Evolutionary conservation across 2,329 filamentous ascomycete species (phyloP).

Genomic region (Exophiala sideris): DNA sequence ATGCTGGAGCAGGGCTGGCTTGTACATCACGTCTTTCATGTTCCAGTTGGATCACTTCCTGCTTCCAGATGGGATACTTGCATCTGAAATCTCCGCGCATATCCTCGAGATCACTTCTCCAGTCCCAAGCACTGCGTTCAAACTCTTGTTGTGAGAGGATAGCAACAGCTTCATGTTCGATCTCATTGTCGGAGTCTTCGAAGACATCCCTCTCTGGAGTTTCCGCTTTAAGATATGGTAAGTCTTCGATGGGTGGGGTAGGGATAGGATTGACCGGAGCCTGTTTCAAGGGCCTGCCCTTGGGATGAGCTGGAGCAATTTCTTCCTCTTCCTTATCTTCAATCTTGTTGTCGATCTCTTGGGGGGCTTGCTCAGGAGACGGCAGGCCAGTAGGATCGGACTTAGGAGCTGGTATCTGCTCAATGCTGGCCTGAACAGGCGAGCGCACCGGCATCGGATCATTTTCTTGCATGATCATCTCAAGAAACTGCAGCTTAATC

Average conservation of each 20-base stretch:
- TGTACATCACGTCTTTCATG: conserved; percentile 37
- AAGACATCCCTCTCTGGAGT: conserved; percentile 45
- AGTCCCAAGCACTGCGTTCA: conserved; percentile 37
- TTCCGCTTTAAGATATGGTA: conserved; percentile 45
- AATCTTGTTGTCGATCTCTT: conserved; percentile 27
- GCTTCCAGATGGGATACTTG: conserved; percentile 45
- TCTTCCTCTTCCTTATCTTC: conserved; percentile 8
- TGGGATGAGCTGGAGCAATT: conserved; percentile 17
- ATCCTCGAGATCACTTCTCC: conserved; percentile 38
- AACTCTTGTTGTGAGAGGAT: conserved; percentile 39
- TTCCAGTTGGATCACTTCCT: conserved; percentile 43
- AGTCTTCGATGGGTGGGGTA: conserved; percentile 39
- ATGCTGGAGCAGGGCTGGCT: conserved; percentile 36
- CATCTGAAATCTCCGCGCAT: conserved; percentile 40
- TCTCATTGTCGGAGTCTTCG: conserved; percentile 44
- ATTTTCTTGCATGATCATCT: conserved; percentile 39
- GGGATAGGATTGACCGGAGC: conserved; percentile 29
- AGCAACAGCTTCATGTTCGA: conserved; percentile 38
- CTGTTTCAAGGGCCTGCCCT: conserved; percentile 26
- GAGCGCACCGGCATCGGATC: conserved; percentile 30
- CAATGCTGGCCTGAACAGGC: conserved; percentile 41
- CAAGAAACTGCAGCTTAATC: conserved; percentile 43
- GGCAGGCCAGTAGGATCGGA: conserved; percentile 24
- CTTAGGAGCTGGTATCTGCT: conserved; percentile 36
- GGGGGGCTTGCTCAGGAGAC: conserved; percentile 24